Evolutionary conservation across 2,329 filamentous ascomycete species (phyloP).

Genomic region (Hirsutella minnesotensis): DNA sequence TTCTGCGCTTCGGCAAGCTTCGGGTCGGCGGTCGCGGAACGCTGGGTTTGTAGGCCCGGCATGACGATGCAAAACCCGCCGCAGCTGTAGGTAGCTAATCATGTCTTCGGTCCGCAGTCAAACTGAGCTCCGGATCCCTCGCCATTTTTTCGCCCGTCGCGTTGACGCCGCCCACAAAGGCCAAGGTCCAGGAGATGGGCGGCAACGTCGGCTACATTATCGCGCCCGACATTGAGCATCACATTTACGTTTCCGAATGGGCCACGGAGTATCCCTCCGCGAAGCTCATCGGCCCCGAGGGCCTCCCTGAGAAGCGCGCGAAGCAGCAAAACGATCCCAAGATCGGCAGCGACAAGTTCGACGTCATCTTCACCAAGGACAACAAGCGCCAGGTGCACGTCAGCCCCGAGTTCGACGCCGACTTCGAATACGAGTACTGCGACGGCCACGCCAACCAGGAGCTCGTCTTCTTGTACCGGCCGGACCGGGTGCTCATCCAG

Average conservation of each 20-base stretch:
- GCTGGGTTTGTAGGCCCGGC: conserved; percentile 43
- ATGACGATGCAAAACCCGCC: background rate
- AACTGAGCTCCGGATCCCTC: conserved; percentile 63
- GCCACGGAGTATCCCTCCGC: conserved; percentile 66
- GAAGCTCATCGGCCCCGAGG: conserved; percentile 70
- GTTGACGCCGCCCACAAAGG: conserved; percentile 61
- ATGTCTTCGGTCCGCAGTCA: conserved; percentile 39
- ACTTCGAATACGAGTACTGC: conserved; percentile 82
- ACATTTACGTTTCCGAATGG: conserved; percentile 87
- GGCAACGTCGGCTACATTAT: conserved; percentile 72
- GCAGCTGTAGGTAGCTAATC: background rate
- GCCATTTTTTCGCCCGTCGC: conserved; percentile 88
- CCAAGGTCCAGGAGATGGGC: conserved; percentile 51
- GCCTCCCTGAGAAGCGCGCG: conserved; percentile 71
- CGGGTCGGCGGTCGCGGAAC: conserved; percentile 83
- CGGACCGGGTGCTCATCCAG: conserved; percentile 67
- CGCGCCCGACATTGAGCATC: conserved; percentile 84
- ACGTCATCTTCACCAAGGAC: conserved; percentile 53
- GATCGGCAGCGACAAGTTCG: conserved; percentile 45
- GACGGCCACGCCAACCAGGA: conserved; percentile 73
- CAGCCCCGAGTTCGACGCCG: conserved; percentile 66
- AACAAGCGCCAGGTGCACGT: conserved; percentile 42
- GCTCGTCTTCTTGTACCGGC: conserved; percentile 75
- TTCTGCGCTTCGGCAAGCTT: conserved; percentile 65
- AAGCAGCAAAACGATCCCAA: conserved; percentile 34